phyloP scores from a whole-genome alignment of 345 rosid species.

The Syzygium oleosum region DNA sequence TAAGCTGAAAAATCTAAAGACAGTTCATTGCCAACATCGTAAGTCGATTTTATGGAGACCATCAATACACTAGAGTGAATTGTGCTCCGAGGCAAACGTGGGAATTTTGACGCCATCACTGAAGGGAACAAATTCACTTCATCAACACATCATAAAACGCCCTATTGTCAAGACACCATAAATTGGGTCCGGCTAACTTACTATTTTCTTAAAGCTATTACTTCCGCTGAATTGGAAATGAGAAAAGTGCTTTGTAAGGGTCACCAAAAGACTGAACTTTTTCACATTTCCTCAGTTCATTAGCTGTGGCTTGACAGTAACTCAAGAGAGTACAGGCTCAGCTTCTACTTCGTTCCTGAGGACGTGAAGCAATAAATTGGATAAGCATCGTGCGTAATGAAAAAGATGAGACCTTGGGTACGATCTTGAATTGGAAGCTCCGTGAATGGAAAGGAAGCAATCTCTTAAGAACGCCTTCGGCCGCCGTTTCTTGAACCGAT shows the following conservation, averaged over 20 bases:
- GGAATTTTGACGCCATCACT: not conserved
- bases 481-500: slow-evolving; percentile 68
- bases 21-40: not conserved
- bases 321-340: not conserved
- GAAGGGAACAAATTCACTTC: not conserved
- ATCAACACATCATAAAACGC: not conserved
- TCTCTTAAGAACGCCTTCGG: slow-evolving; percentile 52
- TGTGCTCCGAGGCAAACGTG: not conserved
- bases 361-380: not conserved
- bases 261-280: not conserved
- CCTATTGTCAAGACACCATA: not conserved
- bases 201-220: not conserved
- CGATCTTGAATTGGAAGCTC: slow-evolving; percentile 60
- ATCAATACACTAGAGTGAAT: not conserved
- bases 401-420: slow-evolving; percentile 46
- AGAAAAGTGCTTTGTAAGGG: not conserved
- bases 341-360: not conserved
- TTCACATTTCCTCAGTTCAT: not conserved
- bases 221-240: not conserved
- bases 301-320: not conserved
- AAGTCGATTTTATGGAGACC: not conserved
- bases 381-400: not conserved
- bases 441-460: slow-evolving; percentile 56
- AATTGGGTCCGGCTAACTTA: not conserved
- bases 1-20: not conserved